Percentiles rank a stretch among this genome's conserved stretches.
These are phyloP conservation scores for Plasmodium gaboni DNA, from an alignment of 169 alveolate species.

Conservation along the genomic window DNA sequence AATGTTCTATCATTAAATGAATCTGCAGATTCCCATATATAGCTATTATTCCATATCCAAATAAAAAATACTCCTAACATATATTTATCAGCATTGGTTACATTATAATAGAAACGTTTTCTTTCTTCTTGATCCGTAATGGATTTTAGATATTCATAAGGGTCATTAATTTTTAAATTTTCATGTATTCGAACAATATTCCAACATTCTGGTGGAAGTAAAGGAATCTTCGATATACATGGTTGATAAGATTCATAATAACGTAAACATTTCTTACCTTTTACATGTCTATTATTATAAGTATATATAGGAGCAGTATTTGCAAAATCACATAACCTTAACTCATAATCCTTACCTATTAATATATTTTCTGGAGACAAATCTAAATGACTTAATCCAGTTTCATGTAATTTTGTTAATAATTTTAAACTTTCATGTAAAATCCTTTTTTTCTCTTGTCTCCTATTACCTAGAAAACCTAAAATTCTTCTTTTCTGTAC, in stretches of 20 bases:
- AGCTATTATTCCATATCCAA: slow-evolving; percentile 88
- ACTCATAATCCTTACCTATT: slow-evolving; percentile 76
- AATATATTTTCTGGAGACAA: slow-evolving; percentile 88
- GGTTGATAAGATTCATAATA: slow-evolving; percentile 86
- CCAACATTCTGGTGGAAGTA: slow-evolving; percentile 90
- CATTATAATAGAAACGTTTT: slow-evolving; percentile 80
- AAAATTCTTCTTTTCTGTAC: slow-evolving; percentile 53
- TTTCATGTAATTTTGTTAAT: slow-evolving; percentile 79
- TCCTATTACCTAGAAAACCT: no score
- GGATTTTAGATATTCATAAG: slow-evolving; percentile 10
- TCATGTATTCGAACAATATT: slow-evolving; percentile 76
- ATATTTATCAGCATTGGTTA: slow-evolving; percentile 82
- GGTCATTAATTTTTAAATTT: slow-evolving; percentile 43
- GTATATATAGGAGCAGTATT: slow-evolving; percentile 84
- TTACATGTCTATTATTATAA: slow-evolving; percentile 76
- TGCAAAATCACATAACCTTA: slow-evolving; percentile 85
- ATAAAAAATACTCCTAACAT: slow-evolving; percentile 79
- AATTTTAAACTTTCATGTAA: slow-evolving; percentile 77
- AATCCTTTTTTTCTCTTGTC: no score
- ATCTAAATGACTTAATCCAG: slow-evolving; percentile 86
- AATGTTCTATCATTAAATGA: slow-evolving; percentile 80
- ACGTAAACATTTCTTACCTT: slow-evolving; percentile 72
- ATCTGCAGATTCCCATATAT: slow-evolving; percentile 86
- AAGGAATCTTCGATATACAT: slow-evolving; percentile 87
- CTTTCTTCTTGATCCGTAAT: slow-evolving; percentile 66